Evolutionary conservation across 306 rosid species (phyloP), one percentile per base, ranked within the genome.

Genomic region (Pachyrhizus erosus): DNA sequence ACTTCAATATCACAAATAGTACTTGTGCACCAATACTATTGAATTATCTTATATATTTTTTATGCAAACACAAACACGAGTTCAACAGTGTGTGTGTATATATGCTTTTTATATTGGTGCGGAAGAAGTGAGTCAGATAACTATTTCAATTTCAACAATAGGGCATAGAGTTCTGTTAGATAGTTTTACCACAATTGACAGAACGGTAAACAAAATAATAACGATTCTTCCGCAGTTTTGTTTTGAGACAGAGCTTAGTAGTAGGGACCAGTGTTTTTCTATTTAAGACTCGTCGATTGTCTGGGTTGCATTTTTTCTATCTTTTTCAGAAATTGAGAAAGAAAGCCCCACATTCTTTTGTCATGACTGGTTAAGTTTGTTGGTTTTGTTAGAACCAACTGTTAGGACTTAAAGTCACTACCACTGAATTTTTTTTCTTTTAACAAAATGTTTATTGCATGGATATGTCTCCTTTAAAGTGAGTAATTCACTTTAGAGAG

Each of bases 131-230:
- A 26, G 61, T 75, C 51, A 26, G 64, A 69, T 80, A 6, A 40
- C 54, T 57, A 20, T 68, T 75, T 58, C 69, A 14, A 80, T 68
- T 74, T 21, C 9, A 17, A 80, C 9, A 2, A 67, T 10, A 62
- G 55, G 40, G 42, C 40, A 21, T 81, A 20, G 0, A 49, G 43
- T 29, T 6, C 37, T 57, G 6, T 48, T 6, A 4, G 43, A 39
- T 7, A n/a, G 43, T 40, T 80, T 68, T 68, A 58, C 24, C 39
- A 8, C 4, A 69, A 14, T 75, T 37, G 27, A 46, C 52, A 18
- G 20, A 84, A 84, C 57, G 7, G 1, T 21, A 27, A 37, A 8
- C 24, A 42, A 27, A 31, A 60, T 45, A 68, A 17, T 62, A 57
- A 31, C 14, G 76, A 54, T 40, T 84, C 43, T 52, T 51, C 60